Evolutionary conservation across 2,329 filamentous ascomycete genomes (phyloP), one percentile per base, ranked within the genome.

Genomic region (Colletotrichum tofieldiae): DNA sequence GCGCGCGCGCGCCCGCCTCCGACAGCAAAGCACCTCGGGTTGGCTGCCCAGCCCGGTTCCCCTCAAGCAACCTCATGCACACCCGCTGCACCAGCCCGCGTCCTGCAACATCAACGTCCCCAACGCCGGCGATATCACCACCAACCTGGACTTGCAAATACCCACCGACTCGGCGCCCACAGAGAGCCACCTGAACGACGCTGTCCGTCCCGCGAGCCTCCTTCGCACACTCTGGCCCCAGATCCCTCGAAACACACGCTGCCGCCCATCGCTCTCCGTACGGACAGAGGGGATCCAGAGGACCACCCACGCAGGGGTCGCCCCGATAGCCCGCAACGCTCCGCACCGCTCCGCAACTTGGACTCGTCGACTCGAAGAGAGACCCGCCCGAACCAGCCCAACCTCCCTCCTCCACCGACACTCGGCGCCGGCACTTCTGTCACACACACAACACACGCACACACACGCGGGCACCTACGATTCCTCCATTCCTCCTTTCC

Each of bases 331-430:
- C 69, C 69, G 65, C 69, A 45, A 54, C 58, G 69, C 69, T 72
- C 69, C 69, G 69, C 69, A 72, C 65, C 69, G 69, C 69, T 72
- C 69, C 59, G 69, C 68, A 69, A 60, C 65, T 64, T 72, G 65
- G 65, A 69, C 69, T 69, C 59, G 65, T 60, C 52, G 52, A 72
- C 65, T 72, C 65, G 69, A 72, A 65, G 43, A 54, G 52, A 59
- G 69, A 72, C 69, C 69, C 69, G 65, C 69, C 65, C 65, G 47
- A 65, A 54, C 52, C 65, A 69, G 69, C 69, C 69, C 69, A 72
- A 72, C 69, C 69, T 72, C 59, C 58, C 69, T 64, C 69, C 52
- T 72, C 69, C 69, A 72, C 69, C 65, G 65, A 72, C 69, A 59
- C 45, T 72, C 69, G 69, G 69, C 69, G 69, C 59, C 69, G 69